These are phyloP conservation scores for Lomentospora prolificans DNA, from an alignment of 2,329 filamentous ascomycete species.

Conservation along the genomic window DNA sequence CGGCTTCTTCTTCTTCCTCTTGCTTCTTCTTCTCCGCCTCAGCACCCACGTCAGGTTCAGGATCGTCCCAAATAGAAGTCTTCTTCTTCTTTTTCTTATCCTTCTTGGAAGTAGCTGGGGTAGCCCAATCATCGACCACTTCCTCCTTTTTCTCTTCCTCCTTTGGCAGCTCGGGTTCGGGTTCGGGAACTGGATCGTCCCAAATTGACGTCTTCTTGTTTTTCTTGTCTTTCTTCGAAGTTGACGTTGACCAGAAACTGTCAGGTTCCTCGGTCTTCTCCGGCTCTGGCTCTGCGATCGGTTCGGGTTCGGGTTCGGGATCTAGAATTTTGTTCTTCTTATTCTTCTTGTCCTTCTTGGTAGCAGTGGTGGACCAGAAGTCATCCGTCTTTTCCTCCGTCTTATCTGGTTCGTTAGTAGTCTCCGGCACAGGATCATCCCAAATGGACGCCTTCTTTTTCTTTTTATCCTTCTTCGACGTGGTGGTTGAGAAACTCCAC, in stretches of 20 bases:
- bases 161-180: conserved; percentile 14
- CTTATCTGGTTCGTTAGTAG: conserved; percentile 2
- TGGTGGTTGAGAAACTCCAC: background rate
- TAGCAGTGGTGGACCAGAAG: conserved; percentile 13
- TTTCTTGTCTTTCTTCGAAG: conserved; percentile 19
- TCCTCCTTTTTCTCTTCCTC: conserved; percentile 9
- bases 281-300: conserved; percentile 12
- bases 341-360: conserved; percentile 24
- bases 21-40: conserved; percentile 15
- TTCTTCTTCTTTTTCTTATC: conserved; percentile 23
- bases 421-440: background rate
- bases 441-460: conserved; percentile 12
- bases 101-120: conserved; percentile 20
- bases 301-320: conserved; percentile 17
- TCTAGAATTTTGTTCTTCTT: conserved; percentile 21
- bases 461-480: conserved; percentile 10
- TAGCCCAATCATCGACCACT: conserved; percentile 10
- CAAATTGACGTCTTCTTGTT: conserved; percentile 21
- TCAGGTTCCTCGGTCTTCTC: conserved; percentile 11
- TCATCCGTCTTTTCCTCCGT: conserved; percentile 9
- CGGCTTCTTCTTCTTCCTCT: conserved; percentile 9
- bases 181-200: conserved; percentile 16
- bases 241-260: conserved; percentile 8
- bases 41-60: conserved; percentile 10
- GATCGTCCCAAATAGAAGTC: background rate